phyloP scores from a whole-genome alignment of 345 rosid species.

The Murraya paniculata region DNA sequence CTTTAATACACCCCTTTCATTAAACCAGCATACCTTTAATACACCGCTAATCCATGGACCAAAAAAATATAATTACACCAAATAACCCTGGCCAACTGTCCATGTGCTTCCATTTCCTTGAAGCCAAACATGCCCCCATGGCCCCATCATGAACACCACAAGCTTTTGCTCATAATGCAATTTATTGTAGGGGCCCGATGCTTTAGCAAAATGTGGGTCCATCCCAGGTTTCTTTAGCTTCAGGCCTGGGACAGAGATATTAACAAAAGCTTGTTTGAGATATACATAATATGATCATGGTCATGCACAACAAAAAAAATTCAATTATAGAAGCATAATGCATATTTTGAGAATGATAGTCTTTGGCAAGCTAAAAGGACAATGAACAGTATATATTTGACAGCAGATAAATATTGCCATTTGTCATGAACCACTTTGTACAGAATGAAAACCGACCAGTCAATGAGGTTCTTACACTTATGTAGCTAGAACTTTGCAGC shows the following conservation, averaged over 20 bases:
- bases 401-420: constrained; percentile 1
- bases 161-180: neutral
- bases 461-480: constrained; percentile 1
- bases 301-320: neutral
- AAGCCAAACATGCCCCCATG: neutral
- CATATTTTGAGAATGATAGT: neutral
- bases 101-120: constrained; percentile 2
- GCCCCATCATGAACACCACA: neutral
- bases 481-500: constrained; percentile 21
- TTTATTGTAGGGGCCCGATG: neutral
- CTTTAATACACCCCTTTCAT: neutral
- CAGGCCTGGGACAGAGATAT: neutral
- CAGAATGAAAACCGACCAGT: constrained; percentile 18
- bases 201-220: neutral
- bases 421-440: constrained; percentile 20
- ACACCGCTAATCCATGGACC: neutral
- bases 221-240: neutral
- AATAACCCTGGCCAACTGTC: constrained; percentile 1
- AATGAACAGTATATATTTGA: neutral
- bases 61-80: neutral
- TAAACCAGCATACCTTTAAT: neutral
- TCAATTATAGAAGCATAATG: neutral
- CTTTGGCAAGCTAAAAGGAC: neutral
- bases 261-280: neutral
- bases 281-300: neutral